Conservation (phyloP, 208 protist species). For the Endotrypanum monterogeii region DNA sequence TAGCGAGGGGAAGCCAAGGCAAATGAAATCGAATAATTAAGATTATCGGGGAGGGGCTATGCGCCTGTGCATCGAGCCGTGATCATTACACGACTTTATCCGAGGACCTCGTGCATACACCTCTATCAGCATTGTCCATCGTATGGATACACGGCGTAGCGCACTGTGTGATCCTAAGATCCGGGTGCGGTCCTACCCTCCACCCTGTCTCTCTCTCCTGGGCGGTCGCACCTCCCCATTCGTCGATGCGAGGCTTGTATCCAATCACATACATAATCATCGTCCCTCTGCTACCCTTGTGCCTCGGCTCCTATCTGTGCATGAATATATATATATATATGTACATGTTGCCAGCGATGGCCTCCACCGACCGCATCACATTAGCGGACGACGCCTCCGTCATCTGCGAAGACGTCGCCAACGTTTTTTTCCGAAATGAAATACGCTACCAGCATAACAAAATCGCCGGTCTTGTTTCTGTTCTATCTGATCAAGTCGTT, state of each 20-base stretch:
- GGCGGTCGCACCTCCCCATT: background rate
- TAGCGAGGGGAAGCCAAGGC: background rate
- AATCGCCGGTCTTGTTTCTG: conserved; percentile 56
- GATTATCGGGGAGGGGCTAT: background rate
- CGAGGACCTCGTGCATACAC: background rate
- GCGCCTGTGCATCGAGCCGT: background rate
- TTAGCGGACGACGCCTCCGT: conserved; percentile 77
- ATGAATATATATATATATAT: no score
- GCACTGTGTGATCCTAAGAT: no score
- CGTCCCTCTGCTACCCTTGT: background rate
- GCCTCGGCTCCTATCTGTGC: background rate
- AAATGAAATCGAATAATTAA: background rate
- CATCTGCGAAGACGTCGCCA: conserved; percentile 78
- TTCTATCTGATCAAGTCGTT: conserved; percentile 75
- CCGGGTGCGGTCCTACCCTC: no score
- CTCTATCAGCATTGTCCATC: background rate
- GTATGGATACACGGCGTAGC: no score
- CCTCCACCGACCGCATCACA: conserved; percentile 59
- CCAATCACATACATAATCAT: no score
- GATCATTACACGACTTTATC: background rate
- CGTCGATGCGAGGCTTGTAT: no score
- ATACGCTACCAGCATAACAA: conserved; percentile 72
- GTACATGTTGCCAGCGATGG: background rate
- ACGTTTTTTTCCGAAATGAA: conserved; percentile 65
- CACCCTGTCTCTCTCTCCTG: background rate